phyloP scores from a whole-genome alignment of 768 basidiomycete genomes.

The Xerocomus spinulosus region DNA sequence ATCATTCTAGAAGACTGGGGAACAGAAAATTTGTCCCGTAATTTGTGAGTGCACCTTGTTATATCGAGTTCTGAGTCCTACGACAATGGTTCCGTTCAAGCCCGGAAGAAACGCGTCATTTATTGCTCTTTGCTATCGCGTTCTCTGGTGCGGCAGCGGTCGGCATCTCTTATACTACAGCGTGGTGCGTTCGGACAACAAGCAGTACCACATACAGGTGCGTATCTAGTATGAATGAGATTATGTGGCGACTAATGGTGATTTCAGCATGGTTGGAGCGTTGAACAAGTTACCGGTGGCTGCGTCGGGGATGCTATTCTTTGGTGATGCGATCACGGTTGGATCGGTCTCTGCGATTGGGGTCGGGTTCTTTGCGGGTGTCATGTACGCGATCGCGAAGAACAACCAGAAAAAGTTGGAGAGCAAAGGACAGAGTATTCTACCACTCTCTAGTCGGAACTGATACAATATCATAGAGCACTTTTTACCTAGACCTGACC shows the following conservation, averaged over 20 bases:
- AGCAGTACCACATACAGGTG: constrained; percentile 98
- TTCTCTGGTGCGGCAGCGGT: constrained; percentile 98
- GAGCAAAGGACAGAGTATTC: constrained; percentile 50
- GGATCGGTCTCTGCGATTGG: constrained; percentile 86
- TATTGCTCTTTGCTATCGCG: constrained; percentile 82
- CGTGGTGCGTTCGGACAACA: constrained; percentile 96
- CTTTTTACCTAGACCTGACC: background rate
- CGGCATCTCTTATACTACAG: constrained; percentile 96
- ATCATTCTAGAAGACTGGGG: constrained; percentile 89
- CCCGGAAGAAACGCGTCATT: constrained; percentile 72
- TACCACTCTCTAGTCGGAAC: constrained; percentile 60
- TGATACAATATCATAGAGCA: constrained; percentile 18
- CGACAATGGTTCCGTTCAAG: constrained; percentile 36
- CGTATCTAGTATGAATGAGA: constrained; percentile 12
- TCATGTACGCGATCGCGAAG: constrained; percentile 92
- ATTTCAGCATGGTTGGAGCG: constrained; percentile 86
- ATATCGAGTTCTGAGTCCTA: background rate
- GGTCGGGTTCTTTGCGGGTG: constrained; percentile 86
- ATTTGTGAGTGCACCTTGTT: constrained; percentile 70
- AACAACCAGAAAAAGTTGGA: constrained; percentile 85
- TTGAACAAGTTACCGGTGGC: constrained; percentile 97
- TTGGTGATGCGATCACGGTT: constrained; percentile 83
- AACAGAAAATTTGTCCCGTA: constrained; percentile 63
- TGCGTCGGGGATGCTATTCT: constrained; percentile 97
- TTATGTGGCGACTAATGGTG: constrained; percentile 6